These are phyloP conservation scores for Phlebiopsis flavidoalba DNA, from an alignment of 768 basidiomycete species.

Conservation along the genomic window DNA sequence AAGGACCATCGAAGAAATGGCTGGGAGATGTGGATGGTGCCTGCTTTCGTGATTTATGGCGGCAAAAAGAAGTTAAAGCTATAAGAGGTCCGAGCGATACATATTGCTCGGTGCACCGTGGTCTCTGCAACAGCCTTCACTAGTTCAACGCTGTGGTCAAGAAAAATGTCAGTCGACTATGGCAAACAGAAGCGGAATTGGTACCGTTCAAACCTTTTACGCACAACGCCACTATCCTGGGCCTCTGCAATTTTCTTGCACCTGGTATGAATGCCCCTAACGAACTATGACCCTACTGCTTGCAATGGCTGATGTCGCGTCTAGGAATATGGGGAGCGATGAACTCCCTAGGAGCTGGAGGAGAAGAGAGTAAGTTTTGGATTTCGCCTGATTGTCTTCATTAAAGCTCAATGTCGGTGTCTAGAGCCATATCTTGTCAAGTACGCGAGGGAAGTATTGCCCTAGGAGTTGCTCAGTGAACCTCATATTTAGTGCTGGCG, in stretches of 20 bases:
- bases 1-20: not conserved
- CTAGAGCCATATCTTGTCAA: not conserved
- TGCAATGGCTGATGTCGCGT: not conserved
- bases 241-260: not conserved
- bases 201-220: not conserved
- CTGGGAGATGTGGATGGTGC: not conserved
- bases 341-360: not conserved
- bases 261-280: not conserved
- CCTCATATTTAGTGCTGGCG: not conserved
- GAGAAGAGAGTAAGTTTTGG: not conserved
- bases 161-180: not conserved
- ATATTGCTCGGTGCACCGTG: too few relatives aligned
- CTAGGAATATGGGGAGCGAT: not conserved
- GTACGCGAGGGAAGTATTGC: not conserved
- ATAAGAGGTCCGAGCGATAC: not conserved
- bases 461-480: not conserved
- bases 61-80: not conserved
- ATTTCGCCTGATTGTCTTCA: not conserved
- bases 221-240: not conserved
- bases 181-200: not conserved
- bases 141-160: not conserved
- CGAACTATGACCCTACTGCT: not conserved
- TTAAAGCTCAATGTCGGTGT: not conserved
- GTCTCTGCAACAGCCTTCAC: not conserved
- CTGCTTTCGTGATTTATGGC: not conserved